A percentile compares a stretch with the other conserved stretches of the same genome.
These are phyloP conservation scores for Aegilops tauschii DNA, from an alignment of 176 grass and related monocot species.

Conservation along the genomic window DNA sequence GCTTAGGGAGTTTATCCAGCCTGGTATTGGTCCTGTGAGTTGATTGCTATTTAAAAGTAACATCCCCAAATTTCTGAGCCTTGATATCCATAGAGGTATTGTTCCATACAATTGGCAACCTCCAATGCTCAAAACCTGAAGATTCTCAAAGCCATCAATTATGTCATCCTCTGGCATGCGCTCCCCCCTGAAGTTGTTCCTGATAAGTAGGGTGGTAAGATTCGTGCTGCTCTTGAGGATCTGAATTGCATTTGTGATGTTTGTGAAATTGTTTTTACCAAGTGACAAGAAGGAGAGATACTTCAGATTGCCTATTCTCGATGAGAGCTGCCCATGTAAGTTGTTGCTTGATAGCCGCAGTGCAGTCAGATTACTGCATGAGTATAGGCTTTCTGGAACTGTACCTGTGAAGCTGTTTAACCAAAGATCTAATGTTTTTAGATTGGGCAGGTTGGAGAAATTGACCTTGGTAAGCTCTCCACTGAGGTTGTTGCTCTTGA, in stretches of 20 bases:
- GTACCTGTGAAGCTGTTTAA: background rate
- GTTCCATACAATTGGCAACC: background rate
- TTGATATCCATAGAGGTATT: constrained; percentile 33
- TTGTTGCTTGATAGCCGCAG: background rate
- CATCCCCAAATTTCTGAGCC: background rate
- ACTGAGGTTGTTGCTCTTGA: background rate
- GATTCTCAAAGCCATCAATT: constrained; percentile 15
- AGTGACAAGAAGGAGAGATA: background rate
- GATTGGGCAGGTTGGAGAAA: background rate
- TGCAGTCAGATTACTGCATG: background rate
- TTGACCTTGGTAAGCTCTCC: background rate
- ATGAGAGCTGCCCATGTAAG: background rate
- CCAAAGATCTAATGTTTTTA: background rate
- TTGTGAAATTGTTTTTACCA: background rate
- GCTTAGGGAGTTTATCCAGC: background rate
- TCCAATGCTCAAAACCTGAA: background rate
- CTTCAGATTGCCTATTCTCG: background rate
- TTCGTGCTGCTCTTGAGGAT: constrained; percentile 7
- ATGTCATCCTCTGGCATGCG: background rate
- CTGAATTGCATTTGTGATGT: background rate
- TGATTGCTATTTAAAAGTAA: background rate
- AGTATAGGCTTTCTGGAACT: background rate
- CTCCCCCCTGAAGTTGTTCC: background rate
- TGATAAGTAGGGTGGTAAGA: background rate
- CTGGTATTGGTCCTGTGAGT: constrained; percentile 23